phyloP scores from a whole-genome alignment of 2,329 filamentous ascomycete species.

The Periglandula ipomoeae region DNA sequence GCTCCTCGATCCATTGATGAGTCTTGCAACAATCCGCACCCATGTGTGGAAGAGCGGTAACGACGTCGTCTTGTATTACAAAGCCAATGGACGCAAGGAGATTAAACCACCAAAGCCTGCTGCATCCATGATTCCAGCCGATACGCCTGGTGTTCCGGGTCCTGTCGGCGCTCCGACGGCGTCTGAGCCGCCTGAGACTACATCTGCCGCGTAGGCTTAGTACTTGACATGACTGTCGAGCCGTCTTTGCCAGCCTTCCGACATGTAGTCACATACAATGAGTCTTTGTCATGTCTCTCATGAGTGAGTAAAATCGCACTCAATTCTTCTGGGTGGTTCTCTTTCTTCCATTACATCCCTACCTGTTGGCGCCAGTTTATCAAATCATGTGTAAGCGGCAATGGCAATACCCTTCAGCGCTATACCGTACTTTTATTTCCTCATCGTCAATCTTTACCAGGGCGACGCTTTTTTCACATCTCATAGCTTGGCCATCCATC shows the following conservation, averaged over 20 bases:
- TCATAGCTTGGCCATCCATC: neutral
- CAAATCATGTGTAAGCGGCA: conserved; percentile 2
- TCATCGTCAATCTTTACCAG: conserved; percentile 3
- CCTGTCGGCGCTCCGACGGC: conserved; percentile 13
- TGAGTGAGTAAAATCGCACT: too few species aligned
- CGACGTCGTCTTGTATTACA: conserved; percentile 86
- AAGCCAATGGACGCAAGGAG: conserved; percentile 75
- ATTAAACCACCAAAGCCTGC: conserved; percentile 21
- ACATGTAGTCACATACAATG: too few species aligned
- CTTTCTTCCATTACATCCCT: neutral
- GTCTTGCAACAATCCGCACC: conserved; percentile 81
- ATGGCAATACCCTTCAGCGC: conserved; percentile 4
- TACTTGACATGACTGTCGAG: neutral
- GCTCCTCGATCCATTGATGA: conserved; percentile 74
- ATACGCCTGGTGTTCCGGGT: conserved; percentile 14
- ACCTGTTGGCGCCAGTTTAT: neutral
- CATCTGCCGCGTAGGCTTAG: neutral
- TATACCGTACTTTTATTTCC: neutral
- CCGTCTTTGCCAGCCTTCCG: neutral
- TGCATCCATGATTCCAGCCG: conserved; percentile 11
- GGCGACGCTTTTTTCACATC: neutral
- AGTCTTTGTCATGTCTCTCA: too few species aligned
- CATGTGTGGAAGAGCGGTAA: conserved; percentile 94
- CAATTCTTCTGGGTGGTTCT: too few species aligned
- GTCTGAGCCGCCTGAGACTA: conserved; percentile 4